phyloP scores from a whole-genome alignment of 139 green algal species.

The Zygnema cylindricum region DNA sequence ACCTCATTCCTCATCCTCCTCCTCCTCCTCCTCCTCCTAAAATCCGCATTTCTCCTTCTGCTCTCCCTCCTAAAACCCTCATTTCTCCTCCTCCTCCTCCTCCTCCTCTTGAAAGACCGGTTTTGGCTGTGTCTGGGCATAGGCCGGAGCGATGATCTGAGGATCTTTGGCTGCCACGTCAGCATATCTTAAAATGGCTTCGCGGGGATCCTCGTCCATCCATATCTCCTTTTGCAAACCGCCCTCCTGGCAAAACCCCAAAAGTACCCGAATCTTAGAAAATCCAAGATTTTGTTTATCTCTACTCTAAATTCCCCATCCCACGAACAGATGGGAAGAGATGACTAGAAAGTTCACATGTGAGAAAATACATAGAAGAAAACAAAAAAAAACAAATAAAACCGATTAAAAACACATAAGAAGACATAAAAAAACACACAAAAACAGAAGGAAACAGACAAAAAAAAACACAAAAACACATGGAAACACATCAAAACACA shows the following conservation, averaged over 20 bases:
- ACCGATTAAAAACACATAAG: too few species aligned
- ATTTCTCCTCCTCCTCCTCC: constrained; percentile 58
- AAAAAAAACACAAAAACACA: too few species aligned
- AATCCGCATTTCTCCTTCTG: too few species aligned
- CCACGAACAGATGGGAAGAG: background rate
- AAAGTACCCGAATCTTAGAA: too few species aligned
- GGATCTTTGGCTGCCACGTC: constrained; percentile 57
- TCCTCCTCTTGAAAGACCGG: constrained; percentile 58
- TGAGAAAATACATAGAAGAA: background rate
- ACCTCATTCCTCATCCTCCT: too few species aligned
- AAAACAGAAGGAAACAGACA: too few species aligned
- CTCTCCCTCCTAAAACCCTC: too few species aligned
- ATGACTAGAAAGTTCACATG: too few species aligned
- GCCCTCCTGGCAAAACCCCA: constrained; percentile 44
- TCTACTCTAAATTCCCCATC: background rate
- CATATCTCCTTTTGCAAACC: constrained; percentile 61
- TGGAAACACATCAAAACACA: too few species aligned
- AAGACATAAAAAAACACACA: too few species aligned
- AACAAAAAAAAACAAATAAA: too few species aligned
- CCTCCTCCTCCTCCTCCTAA: too few species aligned
- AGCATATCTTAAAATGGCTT: constrained; percentile 64
- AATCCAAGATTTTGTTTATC: background rate
- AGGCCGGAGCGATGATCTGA: constrained; percentile 52
- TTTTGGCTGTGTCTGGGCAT: constrained; percentile 60
- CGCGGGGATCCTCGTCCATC: constrained; percentile 61